Percentiles rank a stretch among this genome's conserved stretches.
Conservation (phyloP, 768 basidiomycete genomes). For the Psilocybe cubensis region DNA sequence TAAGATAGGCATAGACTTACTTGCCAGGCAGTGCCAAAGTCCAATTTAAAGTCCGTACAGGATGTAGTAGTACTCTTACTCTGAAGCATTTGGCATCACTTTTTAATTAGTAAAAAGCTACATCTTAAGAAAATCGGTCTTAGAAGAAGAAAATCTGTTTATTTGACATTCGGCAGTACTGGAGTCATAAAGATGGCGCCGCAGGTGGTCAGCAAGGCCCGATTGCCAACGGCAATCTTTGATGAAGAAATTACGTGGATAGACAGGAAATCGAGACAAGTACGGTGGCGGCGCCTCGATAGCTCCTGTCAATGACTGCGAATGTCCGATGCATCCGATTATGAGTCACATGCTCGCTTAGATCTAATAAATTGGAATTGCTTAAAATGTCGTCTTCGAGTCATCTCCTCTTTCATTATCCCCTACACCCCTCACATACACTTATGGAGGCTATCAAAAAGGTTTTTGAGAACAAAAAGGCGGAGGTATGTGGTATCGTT, state of each 20-base stretch:
- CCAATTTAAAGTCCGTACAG: too few relatives aligned
- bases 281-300: not conserved
- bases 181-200: too few relatives aligned
- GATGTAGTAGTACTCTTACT: too few relatives aligned
- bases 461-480: conserved; percentile 69
- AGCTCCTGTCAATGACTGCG: not conserved
- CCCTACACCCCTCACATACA: conserved; percentile 12
- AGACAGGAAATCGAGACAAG: conserved; percentile 1
- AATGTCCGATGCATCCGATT: conserved; percentile 5
- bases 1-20: too few relatives aligned
- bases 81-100: too few relatives aligned
- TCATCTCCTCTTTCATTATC: conserved; percentile 12
- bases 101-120: too few relatives aligned
- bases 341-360: conserved; percentile 29
- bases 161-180: too few relatives aligned
- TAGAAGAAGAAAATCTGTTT: too few relatives aligned
- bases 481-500: conserved; percentile 41
- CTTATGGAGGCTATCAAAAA: conserved; percentile 73
- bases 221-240: too few relatives aligned
- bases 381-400: conserved; percentile 15
- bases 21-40: too few relatives aligned
- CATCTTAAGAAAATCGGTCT: too few relatives aligned
- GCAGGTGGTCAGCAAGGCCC: too few relatives aligned
- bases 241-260: conserved; percentile 7
- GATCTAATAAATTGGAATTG: conserved; percentile 20